Evolutionary conservation across 352 stramenopile species (phyloP).

Genomic region (Bremia lactucae): DNA sequence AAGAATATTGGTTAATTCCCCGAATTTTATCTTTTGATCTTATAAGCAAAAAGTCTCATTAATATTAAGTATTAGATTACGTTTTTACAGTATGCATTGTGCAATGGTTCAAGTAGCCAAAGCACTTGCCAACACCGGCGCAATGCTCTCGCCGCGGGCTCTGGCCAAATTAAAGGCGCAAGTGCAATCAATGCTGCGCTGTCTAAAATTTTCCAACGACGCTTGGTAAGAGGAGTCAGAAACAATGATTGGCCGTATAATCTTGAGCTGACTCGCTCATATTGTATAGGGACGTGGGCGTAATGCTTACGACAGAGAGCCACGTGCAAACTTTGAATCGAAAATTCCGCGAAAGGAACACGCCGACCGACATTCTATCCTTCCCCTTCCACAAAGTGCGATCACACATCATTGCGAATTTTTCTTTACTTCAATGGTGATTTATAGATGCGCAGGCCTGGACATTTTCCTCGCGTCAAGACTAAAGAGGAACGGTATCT

Average conservation of each 20-base stretch:
- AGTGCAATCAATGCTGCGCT: slow-evolving; percentile 58
- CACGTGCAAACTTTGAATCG: slow-evolving; percentile 72
- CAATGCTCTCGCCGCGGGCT: slow-evolving; percentile 28
- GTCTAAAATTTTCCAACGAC: slow-evolving; percentile 43
- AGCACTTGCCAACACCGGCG: slow-evolving; percentile 27
- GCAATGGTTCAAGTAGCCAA: slow-evolving; percentile 52
- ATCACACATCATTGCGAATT: not conserved
- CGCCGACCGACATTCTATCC: slow-evolving; percentile 72
- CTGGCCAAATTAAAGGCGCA: slow-evolving; percentile 42
- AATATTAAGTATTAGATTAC: too few relatives aligned
- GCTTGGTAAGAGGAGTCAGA: slow-evolving; percentile 38
- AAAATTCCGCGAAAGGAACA: slow-evolving; percentile 64
- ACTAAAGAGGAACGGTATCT: slow-evolving; percentile 57
- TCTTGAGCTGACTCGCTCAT: slow-evolving; percentile 1
- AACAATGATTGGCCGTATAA: not conserved
- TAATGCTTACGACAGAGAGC: slow-evolving; percentile 71
- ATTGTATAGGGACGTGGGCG: slow-evolving; percentile 44
- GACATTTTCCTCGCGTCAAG: slow-evolving; percentile 45
- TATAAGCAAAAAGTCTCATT: too few relatives aligned
- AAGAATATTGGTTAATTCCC: too few relatives aligned
- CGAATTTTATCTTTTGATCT: too few relatives aligned
- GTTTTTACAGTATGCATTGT: too few relatives aligned
- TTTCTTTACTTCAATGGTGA: not conserved
- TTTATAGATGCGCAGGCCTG: slow-evolving; percentile 41
- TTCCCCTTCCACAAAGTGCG: slow-evolving; percentile 75